phyloP scores from a whole-genome alignment of 1,284 basidiomycete genomes.

The Rugosomyces carneus region DNA sequence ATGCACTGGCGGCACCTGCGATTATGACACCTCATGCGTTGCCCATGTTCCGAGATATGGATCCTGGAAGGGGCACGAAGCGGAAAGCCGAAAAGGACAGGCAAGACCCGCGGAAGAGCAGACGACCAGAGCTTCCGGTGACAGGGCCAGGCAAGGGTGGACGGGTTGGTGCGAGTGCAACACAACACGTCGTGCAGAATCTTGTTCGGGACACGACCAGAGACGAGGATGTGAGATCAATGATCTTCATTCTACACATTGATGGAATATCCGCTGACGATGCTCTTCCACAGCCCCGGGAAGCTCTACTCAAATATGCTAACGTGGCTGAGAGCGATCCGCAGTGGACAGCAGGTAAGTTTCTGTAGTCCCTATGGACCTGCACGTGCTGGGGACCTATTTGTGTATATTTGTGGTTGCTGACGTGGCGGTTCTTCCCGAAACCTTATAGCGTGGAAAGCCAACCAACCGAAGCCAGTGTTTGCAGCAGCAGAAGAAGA shows the following conservation, averaged over 20 bases:
- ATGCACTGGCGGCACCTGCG: constrained; percentile 71
- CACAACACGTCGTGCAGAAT: constrained; percentile 91
- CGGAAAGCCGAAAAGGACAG: constrained; percentile 86
- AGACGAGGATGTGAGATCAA: constrained; percentile 92
- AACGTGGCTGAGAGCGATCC: constrained; percentile 69
- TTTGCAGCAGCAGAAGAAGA: constrained; percentile 60
- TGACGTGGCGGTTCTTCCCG: constrained; percentile 62
- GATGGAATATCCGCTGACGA: constrained; percentile 17
- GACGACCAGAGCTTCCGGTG: constrained; percentile 87
- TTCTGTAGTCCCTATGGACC: constrained; percentile 17
- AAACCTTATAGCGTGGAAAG: constrained; percentile 70
- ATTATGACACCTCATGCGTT: constrained; percentile 89
- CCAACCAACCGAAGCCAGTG: constrained; percentile 75
- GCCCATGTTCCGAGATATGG: constrained; percentile 84
- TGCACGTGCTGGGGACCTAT: constrained; percentile 24
- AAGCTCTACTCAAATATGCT: constrained; percentile 94
- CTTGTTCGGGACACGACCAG: constrained; percentile 84
- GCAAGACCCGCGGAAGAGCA: constrained; percentile 83
- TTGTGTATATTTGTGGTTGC: constrained; percentile 42
- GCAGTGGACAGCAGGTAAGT: constrained; percentile 75
- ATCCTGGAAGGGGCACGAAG: constrained; percentile 68
- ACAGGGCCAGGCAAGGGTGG: constrained; percentile 90
- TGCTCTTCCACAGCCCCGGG: constrained; percentile 68
- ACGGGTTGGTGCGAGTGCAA: constrained; percentile 90
- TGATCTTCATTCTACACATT: constrained; percentile 20